These are phyloP conservation scores for Paramyrothecium sp. DNA, from an alignment of 2,329 filamentous ascomycete species.

Conservation along the genomic window DNA sequence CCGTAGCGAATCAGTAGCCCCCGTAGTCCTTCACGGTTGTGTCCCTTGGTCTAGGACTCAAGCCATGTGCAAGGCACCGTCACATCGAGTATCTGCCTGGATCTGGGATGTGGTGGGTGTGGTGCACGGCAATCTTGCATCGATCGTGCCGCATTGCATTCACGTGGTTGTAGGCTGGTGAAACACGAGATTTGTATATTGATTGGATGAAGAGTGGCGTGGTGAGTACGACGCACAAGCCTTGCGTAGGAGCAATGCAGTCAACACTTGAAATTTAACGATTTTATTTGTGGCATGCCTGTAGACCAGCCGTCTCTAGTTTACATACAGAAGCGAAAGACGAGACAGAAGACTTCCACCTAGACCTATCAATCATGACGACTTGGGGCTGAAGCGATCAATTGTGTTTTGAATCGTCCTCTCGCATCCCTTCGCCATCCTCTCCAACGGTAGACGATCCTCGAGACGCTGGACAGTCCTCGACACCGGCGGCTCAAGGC, in stretches of 20 bases:
- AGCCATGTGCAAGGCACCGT: too few species aligned
- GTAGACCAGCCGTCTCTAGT: neutral
- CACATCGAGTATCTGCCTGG: too few species aligned
- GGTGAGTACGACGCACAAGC: too few species aligned
- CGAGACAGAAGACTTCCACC: neutral
- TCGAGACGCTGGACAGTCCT: conserved; percentile 45
- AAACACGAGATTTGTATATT: too few species aligned
- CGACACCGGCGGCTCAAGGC: conserved; percentile 46
- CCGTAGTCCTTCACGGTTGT: too few species aligned
- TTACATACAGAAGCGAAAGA: neutral
- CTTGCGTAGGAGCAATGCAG: neutral
- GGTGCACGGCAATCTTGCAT: too few species aligned
- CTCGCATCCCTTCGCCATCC: conserved; percentile 47
- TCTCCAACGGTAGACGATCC: conserved; percentile 47
- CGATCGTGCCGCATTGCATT: too few species aligned
- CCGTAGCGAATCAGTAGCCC: too few species aligned
- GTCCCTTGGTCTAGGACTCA: too few species aligned
- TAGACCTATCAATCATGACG: neutral
- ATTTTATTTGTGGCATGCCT: neutral
- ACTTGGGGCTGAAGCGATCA: conserved; percentile 31
- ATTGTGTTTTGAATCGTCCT: conserved; percentile 46
- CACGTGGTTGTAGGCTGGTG: too few species aligned
- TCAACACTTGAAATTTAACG: neutral
- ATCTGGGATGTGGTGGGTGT: too few species aligned
- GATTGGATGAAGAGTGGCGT: too few species aligned